Conservation (phyloP, 805 yeast genomes). For the Saturnispora sekii region DNA sequence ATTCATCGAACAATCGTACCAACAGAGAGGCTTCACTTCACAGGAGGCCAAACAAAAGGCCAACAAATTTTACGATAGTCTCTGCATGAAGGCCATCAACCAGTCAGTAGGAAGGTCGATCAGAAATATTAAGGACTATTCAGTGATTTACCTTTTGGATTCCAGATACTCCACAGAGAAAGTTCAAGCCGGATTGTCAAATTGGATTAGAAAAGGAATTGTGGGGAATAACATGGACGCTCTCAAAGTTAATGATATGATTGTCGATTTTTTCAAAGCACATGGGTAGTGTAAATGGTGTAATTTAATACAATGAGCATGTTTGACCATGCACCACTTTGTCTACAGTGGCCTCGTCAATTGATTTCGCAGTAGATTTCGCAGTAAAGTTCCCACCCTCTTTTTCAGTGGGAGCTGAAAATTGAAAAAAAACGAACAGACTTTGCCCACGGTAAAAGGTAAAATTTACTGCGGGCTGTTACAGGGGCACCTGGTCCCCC, state of each 20-base stretch:
- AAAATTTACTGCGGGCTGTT: too few species aligned
- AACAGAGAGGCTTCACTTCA: constrained; percentile 37
- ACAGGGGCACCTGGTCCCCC: too few species aligned
- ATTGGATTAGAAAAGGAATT: constrained; percentile 55
- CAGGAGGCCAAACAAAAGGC: constrained; percentile 39
- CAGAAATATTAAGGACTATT: constrained; percentile 72
- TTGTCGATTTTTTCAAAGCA: constrained; percentile 7
- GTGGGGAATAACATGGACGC: constrained; percentile 1
- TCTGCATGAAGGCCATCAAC: constrained; percentile 85
- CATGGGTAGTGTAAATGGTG: background rate
- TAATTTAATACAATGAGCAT: background rate
- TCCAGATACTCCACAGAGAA: constrained; percentile 36
- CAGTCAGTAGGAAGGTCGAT: constrained; percentile 92
- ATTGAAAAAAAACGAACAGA: too few species aligned
- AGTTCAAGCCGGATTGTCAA: constrained; percentile 53
- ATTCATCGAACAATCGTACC: constrained; percentile 47
- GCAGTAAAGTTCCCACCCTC: too few species aligned
- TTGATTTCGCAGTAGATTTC: too few species aligned
- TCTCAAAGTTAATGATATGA: background rate
- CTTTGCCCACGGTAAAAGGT: too few species aligned
- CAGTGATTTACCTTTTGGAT: constrained; percentile 67
- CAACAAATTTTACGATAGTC: constrained; percentile 60
- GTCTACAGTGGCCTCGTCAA: too few species aligned
- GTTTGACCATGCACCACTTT: too few species aligned
- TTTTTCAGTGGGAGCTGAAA: too few species aligned